These are phyloP conservation scores for Podila clonocystis DNA, from an alignment of 192 early-diverging fungal genomes.

Conservation along the genomic window DNA sequence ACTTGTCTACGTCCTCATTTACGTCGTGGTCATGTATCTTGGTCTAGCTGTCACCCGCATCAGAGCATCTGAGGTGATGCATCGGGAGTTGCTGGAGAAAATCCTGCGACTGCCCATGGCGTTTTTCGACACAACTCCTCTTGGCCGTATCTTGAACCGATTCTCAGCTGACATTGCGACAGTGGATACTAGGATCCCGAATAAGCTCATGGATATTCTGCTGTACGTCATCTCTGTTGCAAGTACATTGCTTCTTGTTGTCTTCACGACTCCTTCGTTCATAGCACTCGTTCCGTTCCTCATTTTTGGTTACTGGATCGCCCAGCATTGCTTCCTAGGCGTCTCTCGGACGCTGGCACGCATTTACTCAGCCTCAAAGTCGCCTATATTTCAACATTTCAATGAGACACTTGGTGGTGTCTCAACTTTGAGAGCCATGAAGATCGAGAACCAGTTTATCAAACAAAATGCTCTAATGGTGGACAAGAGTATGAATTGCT, in stretches of 20 bases:
- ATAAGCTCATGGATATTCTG: conserved; percentile 36
- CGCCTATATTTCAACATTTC: conserved; percentile 73
- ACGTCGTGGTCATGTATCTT: conserved; percentile 29
- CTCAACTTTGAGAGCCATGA: conserved; percentile 62
- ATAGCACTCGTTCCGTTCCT: conserved; percentile 22
- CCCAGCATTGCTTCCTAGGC: conserved; percentile 62
- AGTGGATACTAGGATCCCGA: conserved; percentile 23
- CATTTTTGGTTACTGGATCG: conserved; percentile 34
- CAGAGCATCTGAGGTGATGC: conserved; percentile 66
- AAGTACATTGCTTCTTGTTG: conserved; percentile 18
- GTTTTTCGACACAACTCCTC: conserved; percentile 73
- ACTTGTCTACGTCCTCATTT: conserved; percentile 25
- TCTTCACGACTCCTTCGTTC: conserved; percentile 30
- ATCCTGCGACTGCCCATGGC: conserved; percentile 68
- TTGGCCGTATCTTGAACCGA: conserved; percentile 73
- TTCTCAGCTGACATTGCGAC: conserved; percentile 45
- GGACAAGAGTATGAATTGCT: conserved; percentile 23
- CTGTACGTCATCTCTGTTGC: conserved; percentile 43
- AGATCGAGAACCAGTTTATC: conserved; percentile 60
- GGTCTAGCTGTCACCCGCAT: conserved; percentile 47
- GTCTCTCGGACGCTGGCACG: conserved; percentile 75
- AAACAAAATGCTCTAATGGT: conserved; percentile 48
- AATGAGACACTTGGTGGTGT: conserved; percentile 62
- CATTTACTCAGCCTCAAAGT: conserved; percentile 73
- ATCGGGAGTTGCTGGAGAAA: conserved; percentile 67